Base-by-base conservation (phyloP, 2,329 filamentous ascomycete species). In the Penicillium capsulatum region DNA sequence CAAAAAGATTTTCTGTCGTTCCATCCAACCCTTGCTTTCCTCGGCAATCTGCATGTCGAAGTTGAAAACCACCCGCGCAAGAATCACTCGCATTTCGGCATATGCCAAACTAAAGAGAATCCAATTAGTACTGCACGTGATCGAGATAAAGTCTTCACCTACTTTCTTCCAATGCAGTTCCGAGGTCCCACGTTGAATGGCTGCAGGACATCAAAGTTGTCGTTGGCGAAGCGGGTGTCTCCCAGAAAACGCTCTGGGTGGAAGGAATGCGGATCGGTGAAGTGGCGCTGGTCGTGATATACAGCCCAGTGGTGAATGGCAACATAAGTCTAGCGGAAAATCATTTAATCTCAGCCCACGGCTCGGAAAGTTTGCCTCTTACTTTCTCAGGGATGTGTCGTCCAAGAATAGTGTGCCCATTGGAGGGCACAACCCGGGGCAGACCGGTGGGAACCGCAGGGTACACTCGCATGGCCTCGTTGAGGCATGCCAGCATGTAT, bases 161-260 rank as follows among this genome's bases (percentile, higher is more conserved):
- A 72, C 70, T 75, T 74, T 43, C 63, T 63, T 2, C 74, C 74
- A 16, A 77, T 62, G 42, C 74, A 77, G 31, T 74, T 73, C 4
- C 74, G 58, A 4, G 74, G 68, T 0, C 74, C 73, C 2, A 71
- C 36, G 2, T 66, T 66, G 41, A 78, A 76, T 0, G 74, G 70
- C 52, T 75, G 70, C 31, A 73, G 61, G 0, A 64, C 65, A 0
- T 70, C 68, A 30, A 59, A 59, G 17, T 63, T 64, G 47, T 79
- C 74, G 17, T 51, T 40, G 1, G 47, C 51, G 47, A 70, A 77
- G 3, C 55, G 57, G 4, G 52, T 19, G 31, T 55, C 47, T 2
- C 38, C 40, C 6, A 55, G 22, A 10, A 51, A 47, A 13, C 50
- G 36, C 20, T 53, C 48, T 8, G 50, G 50, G 9, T 31, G 16